Evolutionary conservation across 2,329 filamentous ascomycete species (phyloP).

Genomic region (Sporothrix brunneoviolacea): DNA sequence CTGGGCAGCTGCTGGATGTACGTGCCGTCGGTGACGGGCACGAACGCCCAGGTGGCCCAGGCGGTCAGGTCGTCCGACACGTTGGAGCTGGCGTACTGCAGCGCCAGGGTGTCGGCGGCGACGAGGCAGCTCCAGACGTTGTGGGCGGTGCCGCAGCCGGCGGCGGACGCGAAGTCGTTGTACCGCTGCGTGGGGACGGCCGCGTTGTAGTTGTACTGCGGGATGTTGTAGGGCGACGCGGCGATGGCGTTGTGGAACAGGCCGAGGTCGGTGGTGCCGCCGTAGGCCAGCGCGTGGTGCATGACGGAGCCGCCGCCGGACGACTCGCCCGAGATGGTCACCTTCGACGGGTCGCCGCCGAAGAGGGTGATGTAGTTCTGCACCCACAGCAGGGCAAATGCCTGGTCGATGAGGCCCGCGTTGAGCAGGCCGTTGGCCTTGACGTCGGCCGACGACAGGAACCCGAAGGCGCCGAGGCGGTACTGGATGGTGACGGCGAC

Average conservation of each 20-base stretch:
- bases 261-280: constrained; percentile 26
- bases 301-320: constrained; percentile 47
- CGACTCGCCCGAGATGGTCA: constrained; percentile 50
- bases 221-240: constrained; percentile 37
- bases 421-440: constrained; percentile 33
- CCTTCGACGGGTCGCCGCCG: constrained; percentile 43
- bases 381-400: constrained; percentile 46
- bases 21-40: constrained; percentile 30
- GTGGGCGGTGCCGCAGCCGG: constrained; percentile 30
- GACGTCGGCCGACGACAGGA: constrained; percentile 17
- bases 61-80: constrained; percentile 16
- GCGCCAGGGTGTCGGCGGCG: constrained; percentile 24
- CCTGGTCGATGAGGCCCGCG: constrained; percentile 47
- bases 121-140: constrained; percentile 23
- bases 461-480: constrained; percentile 20
- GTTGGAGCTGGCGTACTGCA: constrained; percentile 22
- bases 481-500: constrained; percentile 25
- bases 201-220: constrained; percentile 42
- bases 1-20: constrained; percentile 27
- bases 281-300: constrained; percentile 30
- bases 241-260: constrained; percentile 19
- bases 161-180: constrained; percentile 35
- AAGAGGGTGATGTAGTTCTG: constrained; percentile 46
- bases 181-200: constrained; percentile 39
- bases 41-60: constrained; percentile 26